Evolutionary conservation across 2,329 filamentous ascomycete genomes (phyloP), one percentile per base, ranked within the genome.

Genomic region (Cercospora sojina): DNA sequence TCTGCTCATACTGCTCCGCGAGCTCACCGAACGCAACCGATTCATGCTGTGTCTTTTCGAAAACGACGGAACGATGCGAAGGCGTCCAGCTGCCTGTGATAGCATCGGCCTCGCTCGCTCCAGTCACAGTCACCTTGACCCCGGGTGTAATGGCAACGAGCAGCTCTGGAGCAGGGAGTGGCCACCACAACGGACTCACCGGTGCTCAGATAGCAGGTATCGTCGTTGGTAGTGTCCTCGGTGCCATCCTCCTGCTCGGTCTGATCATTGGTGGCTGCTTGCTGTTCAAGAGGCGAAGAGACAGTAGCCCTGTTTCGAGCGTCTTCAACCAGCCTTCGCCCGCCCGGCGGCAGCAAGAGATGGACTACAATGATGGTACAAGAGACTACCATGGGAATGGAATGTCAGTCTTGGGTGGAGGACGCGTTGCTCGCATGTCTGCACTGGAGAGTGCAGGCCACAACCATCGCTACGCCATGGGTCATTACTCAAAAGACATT

Each of bases 361-460:
- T 83, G 79, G 75, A 74, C 49, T 82, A 78, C 67, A 75, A 79
- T 59, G 78, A 80, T 51, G 80, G 80, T 27, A 74, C 77, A 23
- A 71, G 74, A 58, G 78, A 76, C 76, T 64, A 62, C 13, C 67
- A 71, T 74, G 70, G 73, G 73, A 75, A 76, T 70, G 89, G 87
- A 47, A 91, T 91, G 70, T 90, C 92, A 72, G 86, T 93, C 16
- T 84, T 96, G 10, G 91, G 93, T 5, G 93, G 93, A 51, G 93
- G 92, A 31, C 90, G 95, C 68, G 95, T 99, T 66, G 92, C 95
- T 43, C 89, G 95, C 64, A 98, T 99, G 95, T 93, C 94, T 43
- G 95, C 95, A 35, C 80, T 99, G 61, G 94, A 97, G 80, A 90
- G 88, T 5, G 87, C 90, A 63, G 87, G 88, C 0, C 87, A 85